A percentile compares a stretch with the other conserved stretches of the same genome.
Evolutionary conservation across 495 filamentous ascomycete genomes (phyloP).

Genomic region (Xylaria telfairii): DNA sequence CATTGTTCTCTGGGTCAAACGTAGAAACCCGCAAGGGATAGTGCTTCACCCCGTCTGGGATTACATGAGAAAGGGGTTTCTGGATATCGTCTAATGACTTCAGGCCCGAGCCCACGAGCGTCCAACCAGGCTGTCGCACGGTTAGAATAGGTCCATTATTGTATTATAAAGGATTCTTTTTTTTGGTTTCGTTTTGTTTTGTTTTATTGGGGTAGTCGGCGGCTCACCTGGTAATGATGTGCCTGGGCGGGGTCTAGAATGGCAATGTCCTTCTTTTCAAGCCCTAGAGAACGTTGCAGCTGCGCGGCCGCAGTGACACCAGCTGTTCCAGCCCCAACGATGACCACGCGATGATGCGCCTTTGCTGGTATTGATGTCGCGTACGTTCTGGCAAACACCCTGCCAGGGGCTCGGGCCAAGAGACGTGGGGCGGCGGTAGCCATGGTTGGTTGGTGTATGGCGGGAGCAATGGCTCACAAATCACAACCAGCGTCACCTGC

Average conservation of each 20-base stretch:
- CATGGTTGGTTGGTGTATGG: too few relatives aligned
- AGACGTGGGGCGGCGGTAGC: constrained; percentile 32
- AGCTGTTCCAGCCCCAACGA: constrained; percentile 68
- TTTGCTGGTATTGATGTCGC: constrained; percentile 41
- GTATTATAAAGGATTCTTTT: not conserved
- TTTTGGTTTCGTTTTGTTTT: too few relatives aligned
- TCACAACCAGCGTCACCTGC: not conserved
- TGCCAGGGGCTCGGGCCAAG: constrained; percentile 27
- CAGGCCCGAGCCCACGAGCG: constrained; percentile 69
- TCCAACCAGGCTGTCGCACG: constrained; percentile 66
- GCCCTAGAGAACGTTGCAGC: constrained; percentile 61
- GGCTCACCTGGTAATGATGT: constrained; percentile 64
- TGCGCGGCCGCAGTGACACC: constrained; percentile 69
- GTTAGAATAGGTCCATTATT: constrained; percentile 9
- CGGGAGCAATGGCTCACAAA: constrained; percentile 13
- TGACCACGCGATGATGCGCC: constrained; percentile 64
- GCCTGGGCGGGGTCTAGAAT: constrained; percentile 67
- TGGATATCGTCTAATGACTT: constrained; percentile 62
- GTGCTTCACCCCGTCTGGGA: constrained; percentile 67
- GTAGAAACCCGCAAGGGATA: constrained; percentile 60
- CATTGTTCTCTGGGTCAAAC: constrained; percentile 64
- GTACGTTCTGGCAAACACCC: constrained; percentile 30
- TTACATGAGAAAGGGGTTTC: constrained; percentile 55
- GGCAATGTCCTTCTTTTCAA: constrained; percentile 67
- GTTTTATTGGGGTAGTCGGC: not conserved